Base-by-base conservation (phyloP, 306 rosid genomes). In the Begonia masoniana region DNA sequence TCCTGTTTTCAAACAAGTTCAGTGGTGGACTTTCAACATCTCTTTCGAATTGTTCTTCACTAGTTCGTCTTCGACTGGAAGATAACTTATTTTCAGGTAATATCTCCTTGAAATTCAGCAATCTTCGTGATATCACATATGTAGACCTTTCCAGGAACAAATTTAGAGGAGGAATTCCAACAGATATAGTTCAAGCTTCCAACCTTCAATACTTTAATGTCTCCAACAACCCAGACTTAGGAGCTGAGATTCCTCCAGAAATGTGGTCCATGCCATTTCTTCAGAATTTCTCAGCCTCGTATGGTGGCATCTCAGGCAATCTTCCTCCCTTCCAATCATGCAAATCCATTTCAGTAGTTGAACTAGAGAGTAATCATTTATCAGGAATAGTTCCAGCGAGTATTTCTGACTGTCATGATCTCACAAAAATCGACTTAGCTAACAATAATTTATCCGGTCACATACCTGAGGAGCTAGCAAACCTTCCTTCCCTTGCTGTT, bases 1-100 rank as follows among this genome's bases (percentile, higher is more conserved):
- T 89, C 55, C 63, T 89, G 76, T 89, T 89, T 68, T 89, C 97
- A 13, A 89, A 89, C 70, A 64, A 75, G 15, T 85, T 89, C 36
- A 50, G 74, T 10, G 94, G 94, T 21, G 64, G 69, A 21, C 77
- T 85, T 50, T 76, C 87, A 1, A 67, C 67, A 5, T 67, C 91
- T 17, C 75, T 89, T 41, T 67, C 80, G 52, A 76, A 76, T 47
- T 89, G 97, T 61, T 82, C 97, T 61, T 89, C 94, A 8, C 78
- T 89, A 14, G 87, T 85, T 71, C 97, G 97, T 46, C 79, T 89
- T 70, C 76, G 97, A 56, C 62, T 89, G 4, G 97, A 89, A 71
- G 85, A 85, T 57, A 89, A 89, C 66, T 72, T 67, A 4, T 66
- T 89, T 70, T 72, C 91, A 6, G 94, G 94, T 55, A 63, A 73